Percentiles rank a stretch among this genome's conserved stretches.
phyloP scores from a whole-genome alignment of 306 rosid genomes.

The Parietaria judaica region DNA sequence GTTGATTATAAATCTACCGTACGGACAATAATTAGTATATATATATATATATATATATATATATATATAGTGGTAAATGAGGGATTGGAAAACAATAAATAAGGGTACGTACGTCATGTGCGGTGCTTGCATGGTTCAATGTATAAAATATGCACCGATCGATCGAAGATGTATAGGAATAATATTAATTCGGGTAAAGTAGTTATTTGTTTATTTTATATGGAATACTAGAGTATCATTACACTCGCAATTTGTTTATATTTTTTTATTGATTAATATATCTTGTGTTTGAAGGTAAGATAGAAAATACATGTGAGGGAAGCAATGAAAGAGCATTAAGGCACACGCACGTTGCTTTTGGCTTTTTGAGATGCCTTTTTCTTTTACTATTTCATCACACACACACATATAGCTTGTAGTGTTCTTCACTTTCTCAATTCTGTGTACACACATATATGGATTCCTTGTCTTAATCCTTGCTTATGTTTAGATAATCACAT shows the following conservation, averaged over 20 bases:
- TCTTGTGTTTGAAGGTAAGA: conserved; percentile 59
- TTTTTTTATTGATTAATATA: neutral
- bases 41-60: neutral
- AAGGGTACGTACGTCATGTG: conserved; percentile 9
- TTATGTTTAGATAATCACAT: conserved; percentile 26
- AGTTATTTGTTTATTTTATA: neutral
- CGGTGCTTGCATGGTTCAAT: conserved; percentile 11
- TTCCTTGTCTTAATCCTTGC: conserved; percentile 29
- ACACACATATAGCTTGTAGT: conserved; percentile 20
- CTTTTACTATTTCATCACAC: conserved; percentile 9
- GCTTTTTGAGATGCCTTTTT: conserved; percentile 13
- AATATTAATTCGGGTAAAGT: conserved; percentile 16
- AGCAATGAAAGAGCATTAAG: conserved; percentile 15
- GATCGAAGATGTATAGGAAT: neutral
- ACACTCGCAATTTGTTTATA: conserved; percentile 23
- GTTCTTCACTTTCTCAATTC: conserved; percentile 16
- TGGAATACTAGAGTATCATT: neutral
- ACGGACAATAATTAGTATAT: neutral
- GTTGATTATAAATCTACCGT: neutral
- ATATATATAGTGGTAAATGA: neutral
- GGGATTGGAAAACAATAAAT: neutral
- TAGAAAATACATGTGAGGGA: neutral
- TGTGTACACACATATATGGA: conserved; percentile 16
- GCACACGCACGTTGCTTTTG: conserved; percentile 29
- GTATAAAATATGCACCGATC: neutral